A percentile compares a stretch with the other conserved stretches of the same genome.
Evolutionary conservation across 2,329 filamentous ascomycete species (phyloP).

Genomic region (Cladophialophora yegresii): DNA sequence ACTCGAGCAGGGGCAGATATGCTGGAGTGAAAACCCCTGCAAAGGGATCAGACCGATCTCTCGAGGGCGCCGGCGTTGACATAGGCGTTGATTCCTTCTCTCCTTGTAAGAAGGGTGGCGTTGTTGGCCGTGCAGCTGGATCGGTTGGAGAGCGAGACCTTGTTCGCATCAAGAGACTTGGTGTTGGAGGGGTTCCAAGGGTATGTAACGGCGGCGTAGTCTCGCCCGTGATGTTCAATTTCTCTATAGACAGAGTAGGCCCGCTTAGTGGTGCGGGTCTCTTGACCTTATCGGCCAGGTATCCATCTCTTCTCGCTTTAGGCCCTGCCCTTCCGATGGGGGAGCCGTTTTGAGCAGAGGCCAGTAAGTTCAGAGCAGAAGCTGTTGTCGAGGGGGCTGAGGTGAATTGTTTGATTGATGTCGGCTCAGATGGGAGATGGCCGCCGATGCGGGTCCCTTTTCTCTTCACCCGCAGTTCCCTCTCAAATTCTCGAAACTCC

Average conservation of each 20-base stretch:
- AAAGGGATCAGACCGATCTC: slow-evolving; percentile 28
- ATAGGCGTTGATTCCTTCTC: slow-evolving; percentile 14
- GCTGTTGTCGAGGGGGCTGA: slow-evolving; percentile 10
- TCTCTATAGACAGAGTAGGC: slow-evolving; percentile 34
- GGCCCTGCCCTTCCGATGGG: slow-evolving; percentile 17
- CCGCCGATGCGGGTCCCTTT: slow-evolving; percentile 18
- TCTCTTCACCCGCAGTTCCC: slow-evolving; percentile 28
- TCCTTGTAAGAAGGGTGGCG: slow-evolving; percentile 9
- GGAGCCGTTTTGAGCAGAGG: slow-evolving; percentile 20
- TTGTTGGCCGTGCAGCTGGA: slow-evolving; percentile 10
- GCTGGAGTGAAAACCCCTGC: slow-evolving; percentile 33
- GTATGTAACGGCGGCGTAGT: slow-evolving; percentile 25
- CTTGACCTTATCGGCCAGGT: slow-evolving; percentile 22
- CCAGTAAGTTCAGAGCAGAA: slow-evolving; percentile 21
- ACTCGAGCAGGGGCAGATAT: slow-evolving; percentile 35
- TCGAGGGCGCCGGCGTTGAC: slow-evolving; percentile 20
- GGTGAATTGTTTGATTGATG: slow-evolving; percentile 12
- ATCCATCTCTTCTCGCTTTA: slow-evolving; percentile 21
- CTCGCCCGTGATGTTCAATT: slow-evolving; percentile 31
- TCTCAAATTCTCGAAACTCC: slow-evolving; percentile 38
- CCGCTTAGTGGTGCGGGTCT: slow-evolving; percentile 26
- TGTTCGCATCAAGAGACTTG: slow-evolving; percentile 12
- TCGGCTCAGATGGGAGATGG: background rate
- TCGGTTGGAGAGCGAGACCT: slow-evolving; percentile 11
- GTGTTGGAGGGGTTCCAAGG: slow-evolving; percentile 29